Conservation (phyloP, 345 rosid genomes). For the Populus tremula region DNA sequence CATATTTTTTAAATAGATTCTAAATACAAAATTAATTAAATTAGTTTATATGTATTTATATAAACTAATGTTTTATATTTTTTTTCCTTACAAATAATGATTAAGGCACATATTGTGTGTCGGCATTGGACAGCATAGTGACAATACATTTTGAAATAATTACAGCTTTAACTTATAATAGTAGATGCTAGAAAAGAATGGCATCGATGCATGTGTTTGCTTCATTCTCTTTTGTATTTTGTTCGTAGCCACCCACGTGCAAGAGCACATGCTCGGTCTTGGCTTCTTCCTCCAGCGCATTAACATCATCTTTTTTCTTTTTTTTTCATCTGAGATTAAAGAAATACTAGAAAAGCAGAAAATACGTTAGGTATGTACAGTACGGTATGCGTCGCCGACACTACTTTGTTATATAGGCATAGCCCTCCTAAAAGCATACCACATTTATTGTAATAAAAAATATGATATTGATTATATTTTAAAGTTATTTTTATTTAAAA, state of each 20-base stretch:
- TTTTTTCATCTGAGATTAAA: too few relatives aligned
- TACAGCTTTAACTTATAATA: background rate
- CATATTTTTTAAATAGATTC: too few relatives aligned
- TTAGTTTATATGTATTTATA: too few relatives aligned
- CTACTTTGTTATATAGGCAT: too few relatives aligned
- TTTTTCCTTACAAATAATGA: conserved; percentile 3
- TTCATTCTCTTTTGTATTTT: conserved; percentile 6
- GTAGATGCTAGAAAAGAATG: background rate
- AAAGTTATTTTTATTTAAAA: too few relatives aligned
- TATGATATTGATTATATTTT: too few relatives aligned
- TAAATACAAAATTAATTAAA: background rate
- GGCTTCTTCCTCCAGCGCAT: background rate
- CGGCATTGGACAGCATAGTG: background rate
- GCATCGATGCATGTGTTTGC: conserved; percentile 1
- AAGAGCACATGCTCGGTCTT: conserved; percentile 19
- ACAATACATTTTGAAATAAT: too few relatives aligned
- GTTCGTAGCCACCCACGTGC: conserved; percentile 19
- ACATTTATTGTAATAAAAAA: background rate
- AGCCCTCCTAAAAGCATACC: too few relatives aligned
- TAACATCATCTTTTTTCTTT: background rate
- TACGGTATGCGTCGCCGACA: too few relatives aligned
- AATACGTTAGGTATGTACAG: too few relatives aligned
- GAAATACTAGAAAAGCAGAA: too few relatives aligned
- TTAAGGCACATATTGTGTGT: background rate
- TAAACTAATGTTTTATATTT: background rate